Percentiles rank a stretch among this genome's conserved stretches.
Evolutionary conservation across 2,329 filamentous ascomycete genomes (phyloP).

Genomic region (Penicillium verrucosum): DNA sequence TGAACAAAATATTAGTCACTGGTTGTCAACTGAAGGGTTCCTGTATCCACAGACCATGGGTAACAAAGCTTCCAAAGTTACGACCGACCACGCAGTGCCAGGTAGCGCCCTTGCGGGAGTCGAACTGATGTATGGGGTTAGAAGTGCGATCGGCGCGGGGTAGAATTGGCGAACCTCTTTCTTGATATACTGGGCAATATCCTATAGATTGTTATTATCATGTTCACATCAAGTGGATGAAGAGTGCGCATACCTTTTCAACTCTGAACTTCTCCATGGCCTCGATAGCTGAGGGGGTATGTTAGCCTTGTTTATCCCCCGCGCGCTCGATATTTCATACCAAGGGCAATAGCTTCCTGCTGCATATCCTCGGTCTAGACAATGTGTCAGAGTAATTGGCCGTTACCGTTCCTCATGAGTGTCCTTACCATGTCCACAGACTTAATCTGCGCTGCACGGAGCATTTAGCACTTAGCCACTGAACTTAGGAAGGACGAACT

Average conservation of each 20-base stretch:
- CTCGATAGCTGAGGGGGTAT: conserved; percentile 55
- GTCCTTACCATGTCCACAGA: conserved; percentile 89
- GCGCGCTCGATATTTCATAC: conserved; percentile 54
- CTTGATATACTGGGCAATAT: conserved; percentile 95
- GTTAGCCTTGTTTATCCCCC: conserved; percentile 26
- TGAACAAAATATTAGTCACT: conserved; percentile 10
- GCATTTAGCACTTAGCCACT: conserved; percentile 18
- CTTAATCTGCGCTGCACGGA: conserved; percentile 79
- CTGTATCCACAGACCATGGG: conserved; percentile 66
- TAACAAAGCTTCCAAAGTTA: conserved; percentile 99
- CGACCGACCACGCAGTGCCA: conserved; percentile 99
- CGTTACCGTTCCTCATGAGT: conserved; percentile 9
- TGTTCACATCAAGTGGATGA: background rate
- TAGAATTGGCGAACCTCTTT: conserved; percentile 63
- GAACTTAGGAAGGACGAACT: conserved; percentile 21
- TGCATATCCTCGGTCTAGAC: conserved; percentile 93
- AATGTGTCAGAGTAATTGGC: conserved; percentile 14
- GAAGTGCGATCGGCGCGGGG: conserved; percentile 11
- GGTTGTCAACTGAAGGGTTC: background rate
- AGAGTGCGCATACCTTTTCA: conserved; percentile 57
- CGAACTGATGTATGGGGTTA: conserved; percentile 63
- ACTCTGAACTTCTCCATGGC: conserved; percentile 70
- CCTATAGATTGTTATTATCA: conserved; percentile 51
- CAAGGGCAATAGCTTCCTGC: conserved; percentile 89
- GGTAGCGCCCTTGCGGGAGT: conserved; percentile 92